These are phyloP conservation scores for Ajuga chamaepitys DNA, from an alignment of 257 asterid genomes.

Conservation along the genomic window DNA sequence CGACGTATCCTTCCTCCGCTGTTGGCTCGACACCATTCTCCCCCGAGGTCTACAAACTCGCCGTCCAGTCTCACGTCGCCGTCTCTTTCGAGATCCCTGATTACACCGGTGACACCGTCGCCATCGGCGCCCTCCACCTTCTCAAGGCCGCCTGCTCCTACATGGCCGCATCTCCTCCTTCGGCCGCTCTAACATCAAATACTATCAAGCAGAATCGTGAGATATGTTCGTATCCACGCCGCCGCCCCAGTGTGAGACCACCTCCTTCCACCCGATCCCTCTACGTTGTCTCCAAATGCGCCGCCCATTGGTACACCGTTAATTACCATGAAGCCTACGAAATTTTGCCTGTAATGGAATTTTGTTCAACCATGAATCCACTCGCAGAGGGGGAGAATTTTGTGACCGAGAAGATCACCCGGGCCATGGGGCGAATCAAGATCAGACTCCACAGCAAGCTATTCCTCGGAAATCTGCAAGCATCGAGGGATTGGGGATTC, in stretches of 20 bases:
- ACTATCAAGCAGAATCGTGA: constrained; percentile 96
- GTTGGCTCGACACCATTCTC: constrained; percentile 83
- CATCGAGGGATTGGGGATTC: constrained; percentile 95
- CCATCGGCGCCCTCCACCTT: constrained; percentile 93
- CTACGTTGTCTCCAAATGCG: constrained; percentile 92
- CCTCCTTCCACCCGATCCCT: constrained; percentile 88
- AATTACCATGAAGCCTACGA: constrained; percentile 93
- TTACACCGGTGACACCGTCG: constrained; percentile 95
- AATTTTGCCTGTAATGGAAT: constrained; percentile 91
- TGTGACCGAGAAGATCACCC: constrained; percentile 87
- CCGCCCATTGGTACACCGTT: constrained; percentile 99
- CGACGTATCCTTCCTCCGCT: constrained; percentile 97
- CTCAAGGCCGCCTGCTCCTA: constrained; percentile 91
- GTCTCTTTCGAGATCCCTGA: constrained; percentile 99
- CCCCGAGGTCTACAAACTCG: constrained; percentile 97
- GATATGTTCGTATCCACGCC: constrained; percentile 98
- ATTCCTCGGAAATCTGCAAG: constrained; percentile 76
- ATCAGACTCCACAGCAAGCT: constrained; percentile 87
- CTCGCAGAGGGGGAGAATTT: constrained; percentile 93
- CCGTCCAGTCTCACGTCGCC: constrained; percentile 98
- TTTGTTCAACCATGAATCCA: constrained; percentile 85
- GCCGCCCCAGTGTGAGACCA: constrained; percentile 79
- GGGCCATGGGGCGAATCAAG: constrained; percentile 95
- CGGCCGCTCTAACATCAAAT: constrained; percentile 64
- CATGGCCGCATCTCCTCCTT: constrained; percentile 68